phyloP scores from a whole-genome alignment of 176 grass and related monocot genomes.

The Ensete ventricosum region DNA sequence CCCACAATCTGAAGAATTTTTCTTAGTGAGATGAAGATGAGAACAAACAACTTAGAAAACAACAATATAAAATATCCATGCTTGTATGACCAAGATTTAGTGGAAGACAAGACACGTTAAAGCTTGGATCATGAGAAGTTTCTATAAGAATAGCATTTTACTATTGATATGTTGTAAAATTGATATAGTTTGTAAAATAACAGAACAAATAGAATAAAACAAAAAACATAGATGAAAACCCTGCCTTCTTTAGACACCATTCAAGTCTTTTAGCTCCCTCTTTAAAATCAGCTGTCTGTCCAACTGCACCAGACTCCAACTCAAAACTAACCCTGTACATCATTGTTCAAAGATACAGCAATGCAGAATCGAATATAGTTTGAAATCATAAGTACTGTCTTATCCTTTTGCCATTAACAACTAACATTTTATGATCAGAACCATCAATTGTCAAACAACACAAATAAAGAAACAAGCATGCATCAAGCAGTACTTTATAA shows the following conservation, averaged over 20 bases:
- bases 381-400: no score
- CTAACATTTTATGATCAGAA: no score
- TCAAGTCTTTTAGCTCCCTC: conserved; percentile 92
- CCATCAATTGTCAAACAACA: no score
- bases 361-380: not conserved
- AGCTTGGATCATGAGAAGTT: not conserved
- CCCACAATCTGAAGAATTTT: conserved; percentile 66
- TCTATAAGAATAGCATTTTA: not conserved
- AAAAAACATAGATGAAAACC: not conserved
- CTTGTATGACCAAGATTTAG: not conserved
- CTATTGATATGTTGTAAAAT: not conserved
- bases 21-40: not conserved
- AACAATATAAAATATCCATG: not conserved
- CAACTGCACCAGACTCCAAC: conserved; percentile 77
- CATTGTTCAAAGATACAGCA: conserved; percentile 3
- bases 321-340: conserved; percentile 89
- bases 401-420: no score
- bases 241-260: conserved; percentile 96
- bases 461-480: no score
- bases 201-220: not conserved
- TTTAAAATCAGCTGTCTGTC: conserved; percentile 92
- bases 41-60: not conserved
- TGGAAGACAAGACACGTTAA: not conserved
- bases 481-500: no score
- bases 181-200: not conserved